Evolutionary conservation across 257 asterid species (phyloP), one percentile per base, ranked within the genome.

Genomic region (Solanum rostratum): DNA sequence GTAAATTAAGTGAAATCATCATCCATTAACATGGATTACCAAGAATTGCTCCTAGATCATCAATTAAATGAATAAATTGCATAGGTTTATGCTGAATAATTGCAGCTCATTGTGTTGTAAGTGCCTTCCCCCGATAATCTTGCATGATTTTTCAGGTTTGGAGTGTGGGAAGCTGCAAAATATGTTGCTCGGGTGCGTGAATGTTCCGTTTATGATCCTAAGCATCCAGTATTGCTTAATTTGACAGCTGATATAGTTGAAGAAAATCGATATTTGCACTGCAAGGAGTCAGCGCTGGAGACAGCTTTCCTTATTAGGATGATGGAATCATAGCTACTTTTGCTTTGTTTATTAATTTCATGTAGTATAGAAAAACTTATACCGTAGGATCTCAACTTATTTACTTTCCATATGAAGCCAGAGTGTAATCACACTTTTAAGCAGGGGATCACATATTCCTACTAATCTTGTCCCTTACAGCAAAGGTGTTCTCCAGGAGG

Each of bases 111-210:
- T 76, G 62, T 76, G 62, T 27, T 76, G 18, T 10, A 16, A 49
- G 63, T 33, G 3, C 81, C 24, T 46, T 24, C 24, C 9, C 57
- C 24, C 15, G 39, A 27, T 76, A 76, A 76, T 50, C 62, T 76
- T 76, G 62, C 82, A 76, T 57, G 24, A 30, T 66, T 29, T 68
- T 62, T 87, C 91, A 97, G 99, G 97, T 95, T 97, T 84, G 98
- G 98, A 71, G 97, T 95, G 55, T 95, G 98, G 98, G 99, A 95
- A 90, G 93, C 99, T 80, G 95, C 98, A 84, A 97, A 95, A 88
- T 97, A 95, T 95, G 94, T 88, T 68, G 97, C 99, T 18, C 92
- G 94, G 69, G 94, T 92, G 85, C 93, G 98, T 84, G 98, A 95
- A 79, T 89, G 80, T 85, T 86, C 98, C 46, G 37, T 87, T 24